Base-by-base conservation (phyloP, 2,329 filamentous ascomycete species). In the Lachnellula subtilissima region DNA sequence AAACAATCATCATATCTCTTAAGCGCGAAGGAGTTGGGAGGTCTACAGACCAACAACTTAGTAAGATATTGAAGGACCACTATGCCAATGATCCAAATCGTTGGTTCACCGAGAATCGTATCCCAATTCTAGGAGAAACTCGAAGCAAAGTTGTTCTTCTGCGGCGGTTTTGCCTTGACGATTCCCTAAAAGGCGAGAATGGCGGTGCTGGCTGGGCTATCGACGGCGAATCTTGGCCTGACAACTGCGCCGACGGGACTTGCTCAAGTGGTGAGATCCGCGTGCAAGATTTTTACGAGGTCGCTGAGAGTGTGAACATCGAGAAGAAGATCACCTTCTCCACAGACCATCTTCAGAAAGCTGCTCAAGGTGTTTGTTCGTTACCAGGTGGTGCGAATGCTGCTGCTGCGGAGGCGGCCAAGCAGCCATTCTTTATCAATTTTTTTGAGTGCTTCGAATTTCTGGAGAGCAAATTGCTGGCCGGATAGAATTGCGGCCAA, bases 201-300 rank as follows among this genome's bases (percentile, higher is more conserved):
- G 52, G 56, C 22, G 76, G 74, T 42, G 76, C 74, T 45, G 81
- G 80, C 48, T 83, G 76, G 72, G 84, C 80, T 45, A 78, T 87
- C 48, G 83, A 87, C 68, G 83, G 78, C 22, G 78, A 81, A 60
- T 70, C 71, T 50, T 97, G 93, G 93, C 90, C 89, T 0, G 88
- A 97, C 74, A 97, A 97, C 74, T 90, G 89, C 60, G 84, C 87
- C 35, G 85, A 95, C 67, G 87, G 88, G 54, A 78, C 77, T 36
- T 83, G 83, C 49, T 82, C 82, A 8, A 85, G 85, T 65, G 91
- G 89, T 3, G 78, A 85, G 61, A 84, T 97, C 57, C 86, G 89
- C 62, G 86, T 97, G 43, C 94, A 97, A 75, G 94, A 97, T 75
- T 97, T 93, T 73, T 97, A 95, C 78, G 91, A 95, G 68, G 85